Evolutionary conservation across 208 protist species (phyloP), one percentile per base, ranked within the genome.

Genomic region (Acanthamoeba healyi): DNA sequence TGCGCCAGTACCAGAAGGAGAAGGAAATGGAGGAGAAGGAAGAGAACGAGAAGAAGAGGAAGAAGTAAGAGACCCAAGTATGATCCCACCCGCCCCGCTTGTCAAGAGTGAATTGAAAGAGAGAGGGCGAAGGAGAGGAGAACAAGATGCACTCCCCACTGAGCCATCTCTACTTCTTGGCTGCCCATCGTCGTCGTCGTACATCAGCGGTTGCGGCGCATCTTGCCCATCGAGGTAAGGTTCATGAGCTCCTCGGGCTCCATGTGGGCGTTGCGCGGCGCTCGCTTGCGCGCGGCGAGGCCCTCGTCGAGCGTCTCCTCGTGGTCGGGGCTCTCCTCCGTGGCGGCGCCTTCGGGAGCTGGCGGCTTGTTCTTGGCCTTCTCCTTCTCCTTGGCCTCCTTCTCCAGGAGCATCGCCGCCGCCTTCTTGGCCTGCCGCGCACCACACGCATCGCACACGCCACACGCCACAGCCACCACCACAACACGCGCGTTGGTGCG

Each of bases 161-260:
- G n/a, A n/a, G n/a, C n/a, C n/a, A n/a, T n/a, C n/a, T n/a, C n/a
- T n/a, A n/a, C n/a, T n/a, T n/a, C n/a, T n/a, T n/a, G n/a, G n/a
- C n/a, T n/a, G n/a, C n/a, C 29, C 19, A 67, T 36, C 26, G 29
- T 26, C 29, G 15, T 22, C 22, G 54, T 61, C 61, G 12, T 49
- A 4, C 10, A 32, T 67, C 22, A 67, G 26, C 22, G 61, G 61
- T 67, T 67, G 19, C 61, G 61, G 19, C 61, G 61, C 61, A 67
- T 67, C 10, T 9, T 4, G 3, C 61, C 61, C 61, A 32, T 32
- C 10, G 26, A 36, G 19, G 61, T 67, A 7, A 67, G 61, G 61
- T 67, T 67, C 26, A 67, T 67, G 61, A 67, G 61, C 61, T 67
- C 61, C 61, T 67, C 61, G 26, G 61, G 61, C 19, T 67, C 61